Evolutionary conservation across 345 rosid genomes (phyloP).

Genomic region (Erodium maritimum): DNA sequence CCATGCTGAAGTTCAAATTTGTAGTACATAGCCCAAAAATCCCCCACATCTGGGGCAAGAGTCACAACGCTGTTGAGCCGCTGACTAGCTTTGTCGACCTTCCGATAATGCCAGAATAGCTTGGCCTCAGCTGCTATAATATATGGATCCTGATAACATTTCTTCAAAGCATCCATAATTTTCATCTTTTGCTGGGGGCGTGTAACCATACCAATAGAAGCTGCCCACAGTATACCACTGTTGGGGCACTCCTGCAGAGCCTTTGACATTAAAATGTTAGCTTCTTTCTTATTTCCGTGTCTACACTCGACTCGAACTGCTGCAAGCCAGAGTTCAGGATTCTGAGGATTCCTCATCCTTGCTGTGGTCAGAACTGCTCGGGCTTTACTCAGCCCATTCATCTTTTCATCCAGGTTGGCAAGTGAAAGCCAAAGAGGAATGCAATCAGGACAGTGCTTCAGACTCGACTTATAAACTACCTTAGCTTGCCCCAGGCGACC

Average conservation of each 20-base stretch:
- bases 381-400: slow-evolving; percentile 63
- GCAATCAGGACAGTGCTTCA: slow-evolving; percentile 53
- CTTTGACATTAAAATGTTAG: slow-evolving; percentile 80
- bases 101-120: slow-evolving; percentile 82
- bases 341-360: slow-evolving; percentile 68
- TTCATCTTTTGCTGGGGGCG: slow-evolving; percentile 62
- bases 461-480: slow-evolving; percentile 53
- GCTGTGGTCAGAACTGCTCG: slow-evolving; percentile 71
- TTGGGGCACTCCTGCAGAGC: slow-evolving; percentile 86
- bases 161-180: slow-evolving; percentile 73
- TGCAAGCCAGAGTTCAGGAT: slow-evolving; percentile 83
- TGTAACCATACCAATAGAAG: slow-evolving; percentile 70
- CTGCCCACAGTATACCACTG: slow-evolving; percentile 91
- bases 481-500: slow-evolving; percentile 45
- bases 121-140: slow-evolving; percentile 77
- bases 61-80: slow-evolving; percentile 82
- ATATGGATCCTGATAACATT: slow-evolving; percentile 75
- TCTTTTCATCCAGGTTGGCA: slow-evolving; percentile 70
- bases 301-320: slow-evolving; percentile 65
- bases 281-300: slow-evolving; percentile 68
- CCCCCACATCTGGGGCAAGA: slow-evolving; percentile 69
- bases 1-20: slow-evolving; percentile 89
- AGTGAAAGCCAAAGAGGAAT: slow-evolving; percentile 73
- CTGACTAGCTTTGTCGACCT: slow-evolving; percentile 77
- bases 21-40: slow-evolving; percentile 83